phyloP scores from a whole-genome alignment of 129 eudicot species.

The Chrysanthemum lavandulifolium region DNA sequence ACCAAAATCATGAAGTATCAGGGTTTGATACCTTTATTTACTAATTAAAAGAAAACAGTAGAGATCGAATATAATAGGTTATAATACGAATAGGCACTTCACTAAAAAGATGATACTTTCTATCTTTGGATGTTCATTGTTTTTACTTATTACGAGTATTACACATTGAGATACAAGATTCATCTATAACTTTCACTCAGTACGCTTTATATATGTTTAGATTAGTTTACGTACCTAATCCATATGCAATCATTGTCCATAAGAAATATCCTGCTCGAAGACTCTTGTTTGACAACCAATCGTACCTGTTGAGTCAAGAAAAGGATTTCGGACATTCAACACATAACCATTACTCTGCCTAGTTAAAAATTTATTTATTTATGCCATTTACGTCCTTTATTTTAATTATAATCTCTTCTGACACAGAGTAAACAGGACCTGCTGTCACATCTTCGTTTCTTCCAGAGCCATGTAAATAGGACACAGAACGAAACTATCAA shows the following conservation, averaged over 20 bases:
- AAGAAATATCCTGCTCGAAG: conserved; percentile 81
- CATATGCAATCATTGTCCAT: conserved; percentile 95
- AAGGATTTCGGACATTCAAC: conserved; percentile 4
- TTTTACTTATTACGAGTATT: too few species aligned
- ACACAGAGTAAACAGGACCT: background rate
- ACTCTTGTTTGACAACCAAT: conserved; percentile 85
- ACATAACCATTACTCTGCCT: background rate
- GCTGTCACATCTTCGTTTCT: background rate
- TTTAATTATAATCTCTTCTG: too few species aligned
- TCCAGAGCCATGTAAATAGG: background rate
- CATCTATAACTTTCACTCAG: too few species aligned
- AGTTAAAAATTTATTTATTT: background rate
- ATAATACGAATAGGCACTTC: too few species aligned
- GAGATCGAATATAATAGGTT: too few species aligned
- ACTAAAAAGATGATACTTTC: too few species aligned
- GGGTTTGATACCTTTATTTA: too few species aligned
- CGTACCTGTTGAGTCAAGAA: conserved; percentile 57
- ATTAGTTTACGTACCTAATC: conserved; percentile 51
- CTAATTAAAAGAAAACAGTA: background rate
- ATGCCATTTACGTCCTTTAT: background rate
- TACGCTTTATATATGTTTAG: background rate
- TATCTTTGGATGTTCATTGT: too few species aligned
- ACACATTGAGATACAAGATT: too few species aligned
- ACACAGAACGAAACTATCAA: background rate
- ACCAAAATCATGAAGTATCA: background rate